phyloP scores from a whole-genome alignment of 2,329 filamentous ascomycete genomes.

The Aspergillus flavus region DNA sequence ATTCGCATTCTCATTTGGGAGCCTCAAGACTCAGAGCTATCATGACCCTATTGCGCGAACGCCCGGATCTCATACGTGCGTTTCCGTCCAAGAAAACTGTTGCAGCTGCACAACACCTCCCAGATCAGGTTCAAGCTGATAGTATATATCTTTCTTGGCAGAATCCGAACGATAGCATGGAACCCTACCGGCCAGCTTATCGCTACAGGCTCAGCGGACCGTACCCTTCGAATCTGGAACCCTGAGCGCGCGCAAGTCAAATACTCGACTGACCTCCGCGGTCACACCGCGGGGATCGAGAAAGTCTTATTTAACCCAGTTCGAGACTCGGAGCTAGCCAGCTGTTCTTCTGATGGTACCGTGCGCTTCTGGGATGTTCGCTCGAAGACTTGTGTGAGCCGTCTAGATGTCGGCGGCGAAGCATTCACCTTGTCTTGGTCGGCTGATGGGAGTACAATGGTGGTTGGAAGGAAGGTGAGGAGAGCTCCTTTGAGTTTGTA shows the following conservation, averaged over 20 bases:
- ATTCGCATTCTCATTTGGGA: conserved; percentile 68
- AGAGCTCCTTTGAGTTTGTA: background rate
- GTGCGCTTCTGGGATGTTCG: conserved; percentile 56
- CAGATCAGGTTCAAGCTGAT: conserved; percentile 13
- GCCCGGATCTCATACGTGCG: conserved; percentile 60
- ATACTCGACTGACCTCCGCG: conserved; percentile 53
- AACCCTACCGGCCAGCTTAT: conserved; percentile 82
- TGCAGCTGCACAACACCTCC: background rate
- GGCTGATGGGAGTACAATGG: conserved; percentile 48
- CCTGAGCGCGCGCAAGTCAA: conserved; percentile 50
- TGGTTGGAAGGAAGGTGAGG: conserved; percentile 51
- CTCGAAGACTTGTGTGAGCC: conserved; percentile 50
- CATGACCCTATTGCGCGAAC: conserved; percentile 62
- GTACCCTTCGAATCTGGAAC: conserved; percentile 92
- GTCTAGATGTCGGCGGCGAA: conserved; percentile 52
- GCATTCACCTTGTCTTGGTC: conserved; percentile 54
- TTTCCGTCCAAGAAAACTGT: conserved; percentile 15
- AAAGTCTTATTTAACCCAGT: conserved; percentile 54
- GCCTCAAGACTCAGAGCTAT: conserved; percentile 72
- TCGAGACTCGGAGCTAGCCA: conserved; percentile 52
- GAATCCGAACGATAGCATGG: conserved; percentile 82
- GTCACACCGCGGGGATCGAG: conserved; percentile 51
- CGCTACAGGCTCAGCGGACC: conserved; percentile 86
- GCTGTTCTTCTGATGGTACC: conserved; percentile 52
- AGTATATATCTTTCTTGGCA: conserved; percentile 34